Base-by-base conservation (phyloP, 345 rosid species). In the Gossypium mustelinum region DNA sequence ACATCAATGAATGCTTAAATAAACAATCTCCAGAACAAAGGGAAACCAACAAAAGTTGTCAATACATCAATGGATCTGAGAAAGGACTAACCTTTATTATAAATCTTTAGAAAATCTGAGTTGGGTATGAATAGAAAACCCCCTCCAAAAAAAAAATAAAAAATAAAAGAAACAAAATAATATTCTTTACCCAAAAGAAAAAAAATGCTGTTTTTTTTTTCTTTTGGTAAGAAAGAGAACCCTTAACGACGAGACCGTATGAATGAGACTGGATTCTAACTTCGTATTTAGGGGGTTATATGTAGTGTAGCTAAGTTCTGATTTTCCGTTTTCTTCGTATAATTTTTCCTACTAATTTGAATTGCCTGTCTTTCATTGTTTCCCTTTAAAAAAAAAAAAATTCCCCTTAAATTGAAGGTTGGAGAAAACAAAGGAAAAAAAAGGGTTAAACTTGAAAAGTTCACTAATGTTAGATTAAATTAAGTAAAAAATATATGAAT, bases 151-250 rank as follows among this genome's bases (percentile, higher is more conserved):
- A 51, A 51, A 0, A 18, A 2, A 55, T 54, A 16, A 14, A 41
- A 11, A 8, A 65, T n/a, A 43, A 14, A 47, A 43, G 12, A 0
- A 24, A 72, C 2, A 8, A 10, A 24, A 14, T 58, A 25, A 34
- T 73, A 43, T 73, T 73, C 66, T 25, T 10, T 4, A 60, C 75
- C 75, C 2, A 57, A 22, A 44, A 73, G 54, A 10, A 24, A 58
- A 47, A 12, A 72, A 60, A 58, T 7, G 2, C 1, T 2, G 18
- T 11, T 52, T 39, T 14, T 55, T 55, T 44, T 24, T 7, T 9
- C 44, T 44, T 58, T 58, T 16, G 75, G 55, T 51, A 51, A 51
- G 73, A 51, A 69, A 68, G 39, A 22, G 34, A 43, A 58, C 63
- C 22, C 18, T 43, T 22, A 22, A 43, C 6, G 75, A 25, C 11